Conservation (phyloP, 2,329 filamentous ascomycete species). For the Cladosporium sp. region DNA sequence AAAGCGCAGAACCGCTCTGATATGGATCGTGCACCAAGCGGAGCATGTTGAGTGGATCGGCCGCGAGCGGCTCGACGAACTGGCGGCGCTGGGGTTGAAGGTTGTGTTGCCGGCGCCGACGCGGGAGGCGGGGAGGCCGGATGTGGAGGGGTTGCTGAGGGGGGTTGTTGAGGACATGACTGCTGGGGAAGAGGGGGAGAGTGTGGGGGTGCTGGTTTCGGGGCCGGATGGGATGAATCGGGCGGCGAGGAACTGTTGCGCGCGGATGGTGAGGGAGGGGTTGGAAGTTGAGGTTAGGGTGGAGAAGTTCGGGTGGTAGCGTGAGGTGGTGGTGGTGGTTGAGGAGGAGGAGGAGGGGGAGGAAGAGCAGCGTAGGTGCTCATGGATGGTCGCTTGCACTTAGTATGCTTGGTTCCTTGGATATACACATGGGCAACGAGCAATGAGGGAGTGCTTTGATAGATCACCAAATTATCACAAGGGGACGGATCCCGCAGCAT, state of each 20-base stretch:
- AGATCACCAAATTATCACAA: no score
- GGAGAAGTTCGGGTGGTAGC: constrained; percentile 63
- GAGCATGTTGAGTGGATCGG: constrained; percentile 52
- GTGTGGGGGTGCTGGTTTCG: constrained; percentile 49
- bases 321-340: no score
- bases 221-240: constrained; percentile 59
- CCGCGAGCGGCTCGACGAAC: constrained; percentile 42
- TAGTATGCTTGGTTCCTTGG: no score
- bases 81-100: constrained; percentile 45
- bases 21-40: constrained; percentile 54
- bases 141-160: constrained; percentile 42
- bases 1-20: constrained; percentile 32
- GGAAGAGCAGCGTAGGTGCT: no score
- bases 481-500: no score
- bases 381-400: no score
- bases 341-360: no score
- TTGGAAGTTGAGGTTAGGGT: constrained; percentile 48
- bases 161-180: constrained; percentile 31
- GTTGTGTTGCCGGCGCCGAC: constrained; percentile 52
- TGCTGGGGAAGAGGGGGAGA: constrained; percentile 17
- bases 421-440: no score
- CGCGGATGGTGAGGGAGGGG: constrained; percentile 44
- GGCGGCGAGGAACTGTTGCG: constrained; percentile 53
- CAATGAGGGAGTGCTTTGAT: no score
- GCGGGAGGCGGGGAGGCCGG: constrained; percentile 46